Percentiles rank a stretch among this genome's conserved stretches.
Conservation (phyloP, 305 asterid species). For the Plantago lanceolata region DNA sequence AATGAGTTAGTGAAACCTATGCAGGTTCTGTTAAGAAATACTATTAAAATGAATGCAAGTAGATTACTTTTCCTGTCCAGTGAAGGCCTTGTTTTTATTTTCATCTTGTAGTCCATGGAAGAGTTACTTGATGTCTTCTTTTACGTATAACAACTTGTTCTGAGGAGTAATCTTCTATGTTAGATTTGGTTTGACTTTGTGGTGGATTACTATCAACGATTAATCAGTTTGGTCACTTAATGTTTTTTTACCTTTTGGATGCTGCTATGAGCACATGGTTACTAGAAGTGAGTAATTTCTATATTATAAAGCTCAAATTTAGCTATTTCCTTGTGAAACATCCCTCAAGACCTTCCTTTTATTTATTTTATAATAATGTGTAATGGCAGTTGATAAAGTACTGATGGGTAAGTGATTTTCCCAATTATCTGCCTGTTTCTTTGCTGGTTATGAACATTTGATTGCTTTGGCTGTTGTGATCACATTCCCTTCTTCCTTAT, state of each 20-base stretch:
- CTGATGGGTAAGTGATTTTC: background rate
- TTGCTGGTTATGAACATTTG: slow-evolving; percentile 7
- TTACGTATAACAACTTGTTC: background rate
- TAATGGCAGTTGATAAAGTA: background rate
- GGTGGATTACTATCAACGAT: slow-evolving; percentile 19
- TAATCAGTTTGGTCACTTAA: slow-evolving; percentile 4
- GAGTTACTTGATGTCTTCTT: too few species aligned
- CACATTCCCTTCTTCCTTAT: slow-evolving; percentile 9
- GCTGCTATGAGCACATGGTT: background rate
- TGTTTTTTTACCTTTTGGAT: background rate
- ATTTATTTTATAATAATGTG: too few species aligned
- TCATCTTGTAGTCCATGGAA: background rate
- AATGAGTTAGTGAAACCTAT: slow-evolving; percentile 13
- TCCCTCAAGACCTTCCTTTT: background rate
- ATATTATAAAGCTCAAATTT: background rate
- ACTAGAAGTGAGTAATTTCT: background rate
- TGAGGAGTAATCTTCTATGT: background rate
- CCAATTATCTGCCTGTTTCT: slow-evolving; percentile 6
- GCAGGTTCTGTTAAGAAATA: slow-evolving; percentile 10
- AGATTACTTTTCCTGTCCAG: slow-evolving; percentile 21
- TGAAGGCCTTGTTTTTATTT: slow-evolving; percentile 7
- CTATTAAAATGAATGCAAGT: slow-evolving; percentile 10
- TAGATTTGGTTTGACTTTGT: slow-evolving; percentile 14
- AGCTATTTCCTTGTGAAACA: background rate
- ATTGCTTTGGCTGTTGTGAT: slow-evolving; percentile 8